Base-by-base conservation (phyloP, 2,329 filamentous ascomycete genomes). In the Septoria linicola region DNA sequence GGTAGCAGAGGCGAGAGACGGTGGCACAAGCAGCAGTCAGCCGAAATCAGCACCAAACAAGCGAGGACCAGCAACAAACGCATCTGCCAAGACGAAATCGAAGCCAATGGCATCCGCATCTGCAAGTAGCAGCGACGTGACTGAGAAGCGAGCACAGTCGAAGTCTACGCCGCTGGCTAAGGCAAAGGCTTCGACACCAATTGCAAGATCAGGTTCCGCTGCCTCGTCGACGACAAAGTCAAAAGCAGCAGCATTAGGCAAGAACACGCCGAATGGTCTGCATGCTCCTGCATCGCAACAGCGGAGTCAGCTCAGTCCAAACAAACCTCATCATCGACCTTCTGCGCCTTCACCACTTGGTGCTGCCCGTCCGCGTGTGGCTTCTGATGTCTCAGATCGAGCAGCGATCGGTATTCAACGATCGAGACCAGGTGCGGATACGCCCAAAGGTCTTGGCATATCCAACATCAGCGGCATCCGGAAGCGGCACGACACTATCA, bases 311-410 rank as follows among this genome's bases (percentile, higher is more conserved):
- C 63, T 70, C 30, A 67, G 72, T 66, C 50, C 72, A 63, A 56
- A 66, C 60, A 64, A 65, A 63, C 43, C 68, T 60, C 42, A 72
- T 69, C 81, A 73, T 53, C 81, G 79, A 35, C 80, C 81, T 1
- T 79, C 77, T 62, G 83, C 83, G 46, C 80, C 80, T 2, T 84
- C 82, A 13, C 81, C 80, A 10, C 75, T 84, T 8, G 80, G 78
- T 8, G 80, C 79, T 5, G 83, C 81, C 2, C 80, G 80, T 17
- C 80, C 81, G 4, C 76, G 81, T 54, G 83, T 81, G 63, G 78
- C 78, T 21, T 83, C 80, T 16, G 80, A 84, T 62, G 70, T 79
- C 8, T 64, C 65, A 16, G 64, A 65, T 31, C 51, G 63, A 41
- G 56, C 51, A 34, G 60, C 58, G 8, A 44, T 62, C 3, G 64